These are phyloP conservation scores for Aegilops speltoides DNA, from an alignment of 176 grass and related monocot genomes.

Conservation along the genomic window DNA sequence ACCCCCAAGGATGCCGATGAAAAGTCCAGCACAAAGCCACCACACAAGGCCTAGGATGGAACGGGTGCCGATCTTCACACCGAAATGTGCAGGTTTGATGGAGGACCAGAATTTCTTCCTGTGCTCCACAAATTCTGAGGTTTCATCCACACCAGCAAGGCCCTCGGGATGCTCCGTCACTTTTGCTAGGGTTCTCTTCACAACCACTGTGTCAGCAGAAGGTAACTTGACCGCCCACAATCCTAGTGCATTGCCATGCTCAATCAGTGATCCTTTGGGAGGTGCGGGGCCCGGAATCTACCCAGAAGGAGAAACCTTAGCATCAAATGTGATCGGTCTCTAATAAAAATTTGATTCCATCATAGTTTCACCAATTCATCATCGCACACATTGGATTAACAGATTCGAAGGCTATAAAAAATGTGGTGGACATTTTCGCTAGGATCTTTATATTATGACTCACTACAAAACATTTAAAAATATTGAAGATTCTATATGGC, in stretches of 20 bases:
- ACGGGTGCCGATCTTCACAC: slow-evolving; percentile 63
- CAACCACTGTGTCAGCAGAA: slow-evolving; percentile 74
- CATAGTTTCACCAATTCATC: neutral
- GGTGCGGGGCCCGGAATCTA: slow-evolving; percentile 87
- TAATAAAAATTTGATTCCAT: slow-evolving; percentile 9
- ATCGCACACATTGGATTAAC: neutral
- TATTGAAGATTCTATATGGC: neutral
- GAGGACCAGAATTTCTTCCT: slow-evolving; percentile 71
- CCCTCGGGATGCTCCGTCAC: slow-evolving; percentile 63
- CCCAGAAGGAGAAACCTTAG: slow-evolving; percentile 18
- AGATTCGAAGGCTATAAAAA: neutral
- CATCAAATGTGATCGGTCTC: neutral
- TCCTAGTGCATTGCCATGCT: slow-evolving; percentile 59
- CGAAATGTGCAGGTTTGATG: slow-evolving; percentile 76
- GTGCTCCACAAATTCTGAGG: slow-evolving; percentile 35
- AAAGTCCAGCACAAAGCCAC: slow-evolving; percentile 52
- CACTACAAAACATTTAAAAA: neutral
- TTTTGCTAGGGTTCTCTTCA: slow-evolving; percentile 67
- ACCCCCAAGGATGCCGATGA: slow-evolving; percentile 50
- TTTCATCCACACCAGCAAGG: slow-evolving; percentile 60
- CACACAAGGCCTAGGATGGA: slow-evolving; percentile 44
- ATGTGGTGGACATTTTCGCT: neutral
- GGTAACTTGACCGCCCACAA: slow-evolving; percentile 78
- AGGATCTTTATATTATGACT: neutral
- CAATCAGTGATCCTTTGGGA: slow-evolving; percentile 67